A percentile compares a stretch with the other conserved stretches of the same genome.
Evolutionary conservation across 768 basidiomycete genomes (phyloP).

Genomic region (Leccinum disarticulatum): DNA sequence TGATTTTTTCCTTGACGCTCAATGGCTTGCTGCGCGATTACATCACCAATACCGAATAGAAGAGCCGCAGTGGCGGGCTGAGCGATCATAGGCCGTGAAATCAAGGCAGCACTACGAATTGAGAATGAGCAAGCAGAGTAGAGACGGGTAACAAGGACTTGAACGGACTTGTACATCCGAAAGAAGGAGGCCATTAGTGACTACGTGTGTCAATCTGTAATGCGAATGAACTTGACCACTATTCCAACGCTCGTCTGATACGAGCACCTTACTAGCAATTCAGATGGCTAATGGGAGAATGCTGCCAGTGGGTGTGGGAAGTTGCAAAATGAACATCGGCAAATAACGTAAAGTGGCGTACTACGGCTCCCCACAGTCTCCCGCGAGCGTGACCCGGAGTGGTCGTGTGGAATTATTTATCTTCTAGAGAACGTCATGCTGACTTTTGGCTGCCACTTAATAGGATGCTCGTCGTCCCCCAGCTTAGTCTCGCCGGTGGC

Average conservation of each 20-base stretch:
- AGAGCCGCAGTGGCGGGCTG: conserved; percentile 66
- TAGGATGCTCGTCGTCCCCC: background rate
- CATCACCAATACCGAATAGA: conserved; percentile 72
- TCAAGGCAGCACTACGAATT: conserved; percentile 49
- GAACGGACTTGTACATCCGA: conserved; percentile 42
- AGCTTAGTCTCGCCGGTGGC: background rate
- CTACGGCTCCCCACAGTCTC: too few species aligned
- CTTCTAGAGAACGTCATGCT: background rate
- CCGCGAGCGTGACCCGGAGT: background rate
- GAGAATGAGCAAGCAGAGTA: conserved; percentile 7
- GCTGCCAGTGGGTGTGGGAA: background rate
- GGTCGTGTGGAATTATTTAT: background rate
- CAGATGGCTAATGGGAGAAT: background rate
- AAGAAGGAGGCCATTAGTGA: conserved; percentile 44
- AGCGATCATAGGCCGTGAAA: conserved; percentile 59
- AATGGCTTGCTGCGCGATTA: conserved; percentile 84
- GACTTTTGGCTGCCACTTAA: background rate
- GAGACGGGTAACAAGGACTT: background rate
- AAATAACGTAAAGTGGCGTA: too few species aligned
- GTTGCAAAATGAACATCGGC: background rate
- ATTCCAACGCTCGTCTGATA: background rate
- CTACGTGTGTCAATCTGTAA: background rate
- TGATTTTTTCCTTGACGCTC: conserved; percentile 72
- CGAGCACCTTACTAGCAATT: background rate
- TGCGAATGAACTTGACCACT: background rate